A percentile compares a stretch with the other conserved stretches of the same genome.
Evolutionary conservation across 495 filamentous ascomycete species (phyloP).

Genomic region (Penicillium antarcticum): DNA sequence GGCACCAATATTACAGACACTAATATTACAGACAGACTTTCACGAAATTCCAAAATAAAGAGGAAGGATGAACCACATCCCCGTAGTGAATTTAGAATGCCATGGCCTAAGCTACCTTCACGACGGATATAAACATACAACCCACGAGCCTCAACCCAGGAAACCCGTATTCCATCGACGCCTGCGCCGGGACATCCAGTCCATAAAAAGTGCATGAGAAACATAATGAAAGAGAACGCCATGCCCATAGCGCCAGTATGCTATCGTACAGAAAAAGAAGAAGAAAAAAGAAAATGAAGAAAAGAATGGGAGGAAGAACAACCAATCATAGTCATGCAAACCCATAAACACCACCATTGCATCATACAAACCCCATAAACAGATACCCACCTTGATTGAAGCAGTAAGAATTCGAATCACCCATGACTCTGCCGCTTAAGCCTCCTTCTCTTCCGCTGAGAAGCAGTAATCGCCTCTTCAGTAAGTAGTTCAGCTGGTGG

Average conservation of each 20-base stretch:
- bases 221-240: background rate
- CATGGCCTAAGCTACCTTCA: no score
- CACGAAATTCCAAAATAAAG: no score
- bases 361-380: background rate
- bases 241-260: conserved; percentile 21
- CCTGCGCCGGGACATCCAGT: background rate
- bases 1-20: no score
- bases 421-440: conserved; percentile 38
- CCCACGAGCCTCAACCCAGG: background rate
- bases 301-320: background rate
- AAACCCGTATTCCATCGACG: background rate
- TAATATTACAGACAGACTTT: no score
- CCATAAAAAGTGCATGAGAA: background rate
- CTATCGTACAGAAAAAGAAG: conserved; percentile 22
- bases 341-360: background rate
- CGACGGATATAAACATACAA: no score
- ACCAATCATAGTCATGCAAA: background rate
- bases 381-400: background rate
- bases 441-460: conserved; percentile 56
- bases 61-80: no score
- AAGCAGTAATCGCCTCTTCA: conserved; percentile 61
- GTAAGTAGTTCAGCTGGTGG: conserved; percentile 70
- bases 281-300: background rate
- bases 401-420: background rate
- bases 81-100: no score